Evolutionary conservation across 306 rosid genomes (phyloP).

Genomic region (Vigna unguiculata): DNA sequence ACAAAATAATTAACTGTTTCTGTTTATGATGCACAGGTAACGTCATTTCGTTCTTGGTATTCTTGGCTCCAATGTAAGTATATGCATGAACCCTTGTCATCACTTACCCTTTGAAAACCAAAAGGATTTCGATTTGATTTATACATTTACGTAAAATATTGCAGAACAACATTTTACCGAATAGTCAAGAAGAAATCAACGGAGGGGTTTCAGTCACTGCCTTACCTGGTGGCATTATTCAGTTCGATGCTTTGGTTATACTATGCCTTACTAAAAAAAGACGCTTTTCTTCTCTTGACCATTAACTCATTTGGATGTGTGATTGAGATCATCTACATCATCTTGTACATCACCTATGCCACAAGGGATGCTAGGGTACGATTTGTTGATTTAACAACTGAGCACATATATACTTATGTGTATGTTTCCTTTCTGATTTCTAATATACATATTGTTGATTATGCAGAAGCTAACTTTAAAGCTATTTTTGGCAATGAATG

Average conservation of each 20-base stretch:
- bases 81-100: background rate
- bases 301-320: conserved; percentile 82
- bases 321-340: conserved; percentile 65
- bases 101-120: background rate
- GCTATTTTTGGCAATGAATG: conserved; percentile 63
- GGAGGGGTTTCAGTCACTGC: conserved; percentile 79
- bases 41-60: conserved; percentile 80
- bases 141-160: background rate
- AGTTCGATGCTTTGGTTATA: conserved; percentile 84
- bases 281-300: conserved; percentile 76
- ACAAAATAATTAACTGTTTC: background rate
- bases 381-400: no score
- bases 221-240: conserved; percentile 82
- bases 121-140: background rate
- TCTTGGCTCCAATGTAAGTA: conserved; percentile 91
- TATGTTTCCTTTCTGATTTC: background rate
- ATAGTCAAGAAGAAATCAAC: conserved; percentile 82
- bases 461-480: conserved; percentile 65
- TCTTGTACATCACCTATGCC: conserved; percentile 66
- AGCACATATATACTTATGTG: background rate
- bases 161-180: conserved; percentile 80
- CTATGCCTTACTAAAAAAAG: conserved; percentile 68
- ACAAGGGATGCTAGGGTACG: conserved; percentile 59
- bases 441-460: background rate
- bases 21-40: conserved; percentile 62